Base-by-base conservation (phyloP, 257 asterid genomes). In the Petunia secreta region DNA sequence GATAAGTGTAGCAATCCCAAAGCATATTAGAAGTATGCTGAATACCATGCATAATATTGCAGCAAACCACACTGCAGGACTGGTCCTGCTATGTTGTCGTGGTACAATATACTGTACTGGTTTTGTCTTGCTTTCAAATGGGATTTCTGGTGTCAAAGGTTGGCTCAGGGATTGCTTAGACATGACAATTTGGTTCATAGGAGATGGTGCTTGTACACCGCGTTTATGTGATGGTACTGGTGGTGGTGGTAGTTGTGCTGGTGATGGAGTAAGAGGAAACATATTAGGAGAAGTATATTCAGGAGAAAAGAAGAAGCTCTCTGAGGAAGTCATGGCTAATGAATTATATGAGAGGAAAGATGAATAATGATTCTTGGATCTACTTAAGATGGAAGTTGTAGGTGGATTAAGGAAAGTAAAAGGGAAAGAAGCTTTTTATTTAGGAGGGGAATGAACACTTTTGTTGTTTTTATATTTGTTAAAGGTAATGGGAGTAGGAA, bases 21-120 rank as follows among this genome's bases (percentile, higher is more conserved):
- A 88, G 83, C 87, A 75, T 90, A 96, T 94, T 78, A 96, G 66
- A 48, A 96, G 86, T 54, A 96, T 65, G 84, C 87, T 88, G 44
- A 96, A 91, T 16, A 94, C 60, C 93, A 92, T 83, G 64, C 98
- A 94, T 4, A 90, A 52, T 73, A 91, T 84, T 9, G 98, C 97
- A 6, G 84, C 85, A 79, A 79, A 89, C 99, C 99, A 96, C 69
- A 92, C 79, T 36, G 84, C 55, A 0, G 97, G 97, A 44, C 91
- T 92, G 3, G 99, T 96, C 10, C 62, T 65, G 25, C 5, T 78
- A 8, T 84, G 87, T 5, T 91, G 88, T 5, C 76, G 76, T 53
- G 84, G 80, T 68, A 91, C 91, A 63, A 89, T 90, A 36, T 84
- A 87, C 60, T 92, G 94, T 75, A 85, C 83, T 34, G 88, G 38